A percentile compares a stretch with the other conserved stretches of the same genome.
These are phyloP conservation scores for Xylaria grammica DNA, from an alignment of 495 filamentous ascomycete genomes.

Conservation along the genomic window DNA sequence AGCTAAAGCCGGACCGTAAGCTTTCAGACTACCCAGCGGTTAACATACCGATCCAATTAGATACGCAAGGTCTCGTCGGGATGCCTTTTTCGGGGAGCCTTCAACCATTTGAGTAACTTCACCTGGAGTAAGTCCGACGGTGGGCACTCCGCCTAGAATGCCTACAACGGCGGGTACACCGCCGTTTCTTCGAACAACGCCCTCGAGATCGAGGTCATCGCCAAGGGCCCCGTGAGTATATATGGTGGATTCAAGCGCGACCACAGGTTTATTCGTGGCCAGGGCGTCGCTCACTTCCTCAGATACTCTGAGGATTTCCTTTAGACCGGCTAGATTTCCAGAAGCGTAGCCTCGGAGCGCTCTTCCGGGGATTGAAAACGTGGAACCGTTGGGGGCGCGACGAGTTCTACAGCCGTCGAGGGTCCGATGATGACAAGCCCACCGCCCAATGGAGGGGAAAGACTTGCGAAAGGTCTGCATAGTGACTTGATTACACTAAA, in stretches of 20 bases:
- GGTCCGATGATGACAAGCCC: constrained; percentile 6
- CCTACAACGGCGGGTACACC: constrained; percentile 93
- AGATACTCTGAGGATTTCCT: constrained; percentile 72
- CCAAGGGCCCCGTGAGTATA: constrained; percentile 77
- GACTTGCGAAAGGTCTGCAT: constrained; percentile 19
- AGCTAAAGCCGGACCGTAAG: constrained; percentile 3
- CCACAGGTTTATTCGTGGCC: constrained; percentile 73
- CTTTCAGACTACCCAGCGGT: constrained; percentile 8
- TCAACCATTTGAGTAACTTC: constrained; percentile 76
- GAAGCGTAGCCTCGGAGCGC: constrained; percentile 20
- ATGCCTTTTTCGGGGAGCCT: constrained; percentile 75
- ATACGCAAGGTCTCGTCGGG: constrained; percentile 82
- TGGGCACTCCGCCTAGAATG: constrained; percentile 78
- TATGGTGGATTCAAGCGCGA: constrained; percentile 92
- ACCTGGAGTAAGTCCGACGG: constrained; percentile 71
- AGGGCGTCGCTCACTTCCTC: constrained; percentile 83
- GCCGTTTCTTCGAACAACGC: constrained; percentile 76
- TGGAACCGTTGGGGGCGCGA: neutral
- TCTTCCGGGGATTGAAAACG: constrained; percentile 25
- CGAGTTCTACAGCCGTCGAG: neutral
- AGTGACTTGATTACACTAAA: neutral
- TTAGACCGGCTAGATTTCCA: constrained; percentile 38
- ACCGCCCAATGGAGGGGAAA: constrained; percentile 1
- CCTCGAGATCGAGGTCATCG: constrained; percentile 81
- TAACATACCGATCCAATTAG: constrained; percentile 73